phyloP scores from a whole-genome alignment of 108 stramenopile species.

The Nitzschia sp. region DNA sequence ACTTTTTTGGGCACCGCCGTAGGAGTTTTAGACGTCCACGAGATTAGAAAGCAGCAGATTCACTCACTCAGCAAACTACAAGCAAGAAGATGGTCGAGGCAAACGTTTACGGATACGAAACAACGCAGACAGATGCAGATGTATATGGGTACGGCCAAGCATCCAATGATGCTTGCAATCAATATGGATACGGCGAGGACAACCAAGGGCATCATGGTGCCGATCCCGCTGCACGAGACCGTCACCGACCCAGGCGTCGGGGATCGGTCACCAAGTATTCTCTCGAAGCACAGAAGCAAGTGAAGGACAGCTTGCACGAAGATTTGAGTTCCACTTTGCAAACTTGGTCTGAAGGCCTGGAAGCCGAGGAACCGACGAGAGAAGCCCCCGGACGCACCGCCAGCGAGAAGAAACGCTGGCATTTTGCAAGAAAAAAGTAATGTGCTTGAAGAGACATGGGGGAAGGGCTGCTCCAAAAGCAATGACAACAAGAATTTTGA shows the following conservation, averaged over 20 bases:
- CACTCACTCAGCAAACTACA: neutral
- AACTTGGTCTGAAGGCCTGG: no score
- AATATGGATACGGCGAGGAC: conserved; percentile 13
- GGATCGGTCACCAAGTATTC: conserved; percentile 39
- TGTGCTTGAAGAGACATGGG: no score
- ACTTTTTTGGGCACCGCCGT: no score
- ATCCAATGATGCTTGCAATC: neutral
- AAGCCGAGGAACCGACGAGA: no score
- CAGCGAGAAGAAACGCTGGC: conserved; percentile 1
- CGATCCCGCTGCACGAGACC: neutral
- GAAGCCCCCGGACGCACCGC: neutral
- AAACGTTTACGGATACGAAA: neutral
- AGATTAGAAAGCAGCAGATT: no score
- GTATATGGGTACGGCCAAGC: neutral
- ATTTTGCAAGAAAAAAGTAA: conserved; percentile 1
- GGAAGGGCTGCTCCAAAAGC: no score
- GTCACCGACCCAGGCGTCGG: conserved; percentile 22
- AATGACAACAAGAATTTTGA: no score
- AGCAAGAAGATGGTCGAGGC: neutral
- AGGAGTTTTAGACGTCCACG: no score
- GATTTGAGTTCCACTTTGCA: no score
- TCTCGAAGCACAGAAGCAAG: conserved; percentile 6
- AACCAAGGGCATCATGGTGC: neutral
- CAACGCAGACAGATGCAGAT: neutral
- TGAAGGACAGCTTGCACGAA: neutral